phyloP scores from a whole-genome alignment of 2,329 filamentous ascomycete genomes.

The Cercospora canescens region DNA sequence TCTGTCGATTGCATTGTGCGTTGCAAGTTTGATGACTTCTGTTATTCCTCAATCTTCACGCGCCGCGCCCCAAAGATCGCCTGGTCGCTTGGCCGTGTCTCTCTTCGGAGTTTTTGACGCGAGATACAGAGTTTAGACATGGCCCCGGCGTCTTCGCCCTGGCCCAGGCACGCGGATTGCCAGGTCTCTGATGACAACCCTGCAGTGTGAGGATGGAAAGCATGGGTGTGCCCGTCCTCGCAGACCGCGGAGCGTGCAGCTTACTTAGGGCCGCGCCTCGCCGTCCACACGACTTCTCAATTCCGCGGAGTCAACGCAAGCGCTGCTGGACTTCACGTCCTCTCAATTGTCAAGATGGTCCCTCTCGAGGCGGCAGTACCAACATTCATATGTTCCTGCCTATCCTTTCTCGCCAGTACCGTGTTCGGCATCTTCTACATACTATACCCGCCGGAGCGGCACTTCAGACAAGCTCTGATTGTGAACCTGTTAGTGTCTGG shows the following conservation, averaged over 20 bases:
- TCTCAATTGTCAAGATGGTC: not conserved
- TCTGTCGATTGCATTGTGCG: not conserved
- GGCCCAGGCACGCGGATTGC: not conserved
- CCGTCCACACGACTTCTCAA: not conserved
- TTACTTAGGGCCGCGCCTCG: constrained; percentile 5
- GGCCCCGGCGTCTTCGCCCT: not conserved
- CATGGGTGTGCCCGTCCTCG: not conserved
- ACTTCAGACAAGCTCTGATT: constrained; percentile 26
- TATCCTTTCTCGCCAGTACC: constrained; percentile 19
- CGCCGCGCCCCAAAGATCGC: not conserved
- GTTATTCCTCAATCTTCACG: not conserved
- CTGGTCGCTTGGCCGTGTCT: not conserved
- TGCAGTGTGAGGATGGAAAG: not conserved
- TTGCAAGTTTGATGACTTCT: not conserved
- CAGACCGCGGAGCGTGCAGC: not conserved
- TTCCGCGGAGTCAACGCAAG: not conserved
- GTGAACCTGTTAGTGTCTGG: constrained; percentile 24
- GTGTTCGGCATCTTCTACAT: constrained; percentile 22
- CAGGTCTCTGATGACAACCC: not conserved
- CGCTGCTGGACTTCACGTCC: not conserved
- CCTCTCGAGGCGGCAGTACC: constrained; percentile 22
- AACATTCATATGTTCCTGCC: constrained; percentile 23
- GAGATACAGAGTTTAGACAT: not conserved
- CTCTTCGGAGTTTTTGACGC: not conserved
- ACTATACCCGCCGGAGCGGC: constrained; percentile 23